Base-by-base conservation (phyloP, 108 stramenopile species). In the Pseudonitzschia delicatissima region DNA sequence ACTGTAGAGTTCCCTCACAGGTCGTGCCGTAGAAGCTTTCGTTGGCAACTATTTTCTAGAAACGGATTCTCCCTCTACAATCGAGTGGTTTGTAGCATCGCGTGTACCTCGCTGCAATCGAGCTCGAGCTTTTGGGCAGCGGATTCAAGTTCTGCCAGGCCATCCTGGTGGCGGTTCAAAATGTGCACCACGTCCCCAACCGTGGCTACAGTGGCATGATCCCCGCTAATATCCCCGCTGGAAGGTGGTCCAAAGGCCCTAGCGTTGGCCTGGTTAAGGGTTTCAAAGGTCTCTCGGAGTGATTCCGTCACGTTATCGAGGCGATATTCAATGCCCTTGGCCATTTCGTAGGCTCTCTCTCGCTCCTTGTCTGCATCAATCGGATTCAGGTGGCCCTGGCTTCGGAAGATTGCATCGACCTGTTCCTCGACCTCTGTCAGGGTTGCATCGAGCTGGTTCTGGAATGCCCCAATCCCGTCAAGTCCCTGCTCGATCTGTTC, bases 291-390 rank as follows among this genome's bases (percentile, higher is more conserved):
- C 35, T 62, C 59, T 27, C 69, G 51, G 51, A 92, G 67, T 3
- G 76, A 62, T 57, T 76, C 67, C 25, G 52, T 42, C 53, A 89
- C 68, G 32, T 58, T 49, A 28, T 73, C 79, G 52, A 92, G 55
- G 47, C 64, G 74, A 0, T 63, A 65, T 52, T 87, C 86, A 2
- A 87, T 64, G 3, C 77, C 66, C 25, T 72, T 49, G 12, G 91
- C 87, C 32, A 57, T 72, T 58, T 76, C 68, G 62, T 89, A 92
- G 39, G 84, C 78, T 26, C 63, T 69, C 63, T 92, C 91, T 20
- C 91, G 86, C 55, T 87, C 80, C 18, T 82, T 47, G 45, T 92
- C 91, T 5, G 87, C 87, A 77, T 89, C 87, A 52, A 79, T 71
- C 13, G 82, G 80, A 21, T 63, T 61, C 12, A 82, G 57, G 60